Base-by-base conservation (phyloP, 805 yeast species). In the Vanderwaltozyma polyspora region DNA sequence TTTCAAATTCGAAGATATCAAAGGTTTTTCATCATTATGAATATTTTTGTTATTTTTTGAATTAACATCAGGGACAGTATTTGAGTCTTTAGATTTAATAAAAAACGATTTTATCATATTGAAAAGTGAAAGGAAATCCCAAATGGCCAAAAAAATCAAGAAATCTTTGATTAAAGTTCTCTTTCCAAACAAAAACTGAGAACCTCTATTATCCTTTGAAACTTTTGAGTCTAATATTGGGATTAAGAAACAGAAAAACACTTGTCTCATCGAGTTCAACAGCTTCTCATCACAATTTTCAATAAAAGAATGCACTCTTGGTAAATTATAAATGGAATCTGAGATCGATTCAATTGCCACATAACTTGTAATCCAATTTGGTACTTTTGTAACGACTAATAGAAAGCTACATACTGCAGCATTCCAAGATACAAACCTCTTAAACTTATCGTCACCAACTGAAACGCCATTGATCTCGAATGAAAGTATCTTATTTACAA, bases 81-180 rank as follows among this genome's bases (percentile, higher is more conserved):
- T 19, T 31, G 23, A 21, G 25, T 29, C n/a, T 18, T 17, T 19
- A 28, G 19, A 32, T 4, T 17, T 29, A 18, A 13, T 19, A 11
- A 31, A 18, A 4, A 18, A 8, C 8, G 19, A n/a, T 17, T 38
- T 40, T 5, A 35, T 12, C 11, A 14, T 29, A 10, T 39, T 34
- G 34, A 42, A 49, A 5, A 46, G 31, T 15, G 32, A 28, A 15
- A 34, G 15, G 19, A 46, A 35, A 31, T 44, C 40, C 52, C 48
- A 45, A n/a, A 45, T 31, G 6, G 31, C 22, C 31, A 39, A 46
- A 29, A 50, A 37, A 2, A 41, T 11, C 6, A 35, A 21, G 25
- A 50, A 46, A 36, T 50, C 51, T 24, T 31, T 34, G 14, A 35
- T 19, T 13, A 39, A 33, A 13, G 41, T 29, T 22, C 47, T 41